Conservation (phyloP, 371 early-diverging fungal species). For the Entomophthora muscae region DNA sequence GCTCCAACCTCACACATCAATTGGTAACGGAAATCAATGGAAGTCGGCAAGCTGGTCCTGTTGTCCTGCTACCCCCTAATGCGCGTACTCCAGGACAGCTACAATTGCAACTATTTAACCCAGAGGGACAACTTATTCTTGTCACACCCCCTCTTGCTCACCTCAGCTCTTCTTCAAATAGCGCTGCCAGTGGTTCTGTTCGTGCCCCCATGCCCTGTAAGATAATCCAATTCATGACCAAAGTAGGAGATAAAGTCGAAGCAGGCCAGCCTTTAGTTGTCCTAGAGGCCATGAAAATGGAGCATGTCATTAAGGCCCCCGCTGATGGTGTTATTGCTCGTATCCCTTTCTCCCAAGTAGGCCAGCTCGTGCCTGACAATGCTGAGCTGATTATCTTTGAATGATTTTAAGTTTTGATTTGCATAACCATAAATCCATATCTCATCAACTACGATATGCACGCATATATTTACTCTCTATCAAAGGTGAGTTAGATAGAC, state of each 20-base stretch:
- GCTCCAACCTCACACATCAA: neutral
- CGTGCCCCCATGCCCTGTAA: slow-evolving; percentile 94
- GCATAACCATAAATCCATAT: too few species aligned
- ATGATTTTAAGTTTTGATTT: neutral
- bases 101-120: neutral
- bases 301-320: slow-evolving; percentile 79
- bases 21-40: neutral
- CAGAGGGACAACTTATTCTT: neutral
- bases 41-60: neutral
- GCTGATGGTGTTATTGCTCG: slow-evolving; percentile 49
- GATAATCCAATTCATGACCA: slow-evolving; percentile 68
- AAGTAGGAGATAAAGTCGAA: slow-evolving; percentile 63
- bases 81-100: neutral
- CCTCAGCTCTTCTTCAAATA: slow-evolving; percentile 24
- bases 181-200: slow-evolving; percentile 47
- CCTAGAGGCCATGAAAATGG: slow-evolving; percentile 98
- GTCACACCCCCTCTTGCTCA: slow-evolving; percentile 38
- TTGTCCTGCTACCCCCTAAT: neutral
- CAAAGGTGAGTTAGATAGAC: too few species aligned
- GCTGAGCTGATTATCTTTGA: slow-evolving; percentile 61
- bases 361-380: slow-evolving; percentile 79
- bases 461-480: too few species aligned
- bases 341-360: slow-evolving; percentile 50
- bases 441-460: too few species aligned
- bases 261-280: slow-evolving; percentile 68